phyloP scores from a whole-genome alignment of 2,329 filamentous ascomycete species.

The Chaetothyriales sp. region DNA sequence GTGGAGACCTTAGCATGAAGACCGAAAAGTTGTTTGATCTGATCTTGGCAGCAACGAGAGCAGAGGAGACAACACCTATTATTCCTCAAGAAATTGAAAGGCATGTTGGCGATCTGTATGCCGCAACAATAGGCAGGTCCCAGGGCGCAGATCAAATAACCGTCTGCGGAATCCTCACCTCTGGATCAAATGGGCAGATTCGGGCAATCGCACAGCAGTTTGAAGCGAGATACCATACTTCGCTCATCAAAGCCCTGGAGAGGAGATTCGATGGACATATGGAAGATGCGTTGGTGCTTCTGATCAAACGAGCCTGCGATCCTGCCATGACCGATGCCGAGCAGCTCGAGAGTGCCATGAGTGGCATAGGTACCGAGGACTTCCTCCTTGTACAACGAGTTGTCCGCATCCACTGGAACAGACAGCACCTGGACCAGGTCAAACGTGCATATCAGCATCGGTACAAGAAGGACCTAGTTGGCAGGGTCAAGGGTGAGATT shows the following conservation, averaged over 20 bases:
- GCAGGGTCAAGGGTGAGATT: slow-evolving; percentile 65
- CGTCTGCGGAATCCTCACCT: slow-evolving; percentile 64
- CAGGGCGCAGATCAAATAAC: slow-evolving; percentile 58
- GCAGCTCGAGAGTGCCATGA: slow-evolving; percentile 75
- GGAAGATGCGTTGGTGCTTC: slow-evolving; percentile 65
- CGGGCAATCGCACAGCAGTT: slow-evolving; percentile 67
- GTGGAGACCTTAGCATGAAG: slow-evolving; percentile 67
- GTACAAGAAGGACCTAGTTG: slow-evolving; percentile 51
- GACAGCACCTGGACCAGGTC: slow-evolving; percentile 56
- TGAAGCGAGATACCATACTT: slow-evolving; percentile 52
- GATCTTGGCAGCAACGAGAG: slow-evolving; percentile 56
- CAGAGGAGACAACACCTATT: slow-evolving; percentile 63
- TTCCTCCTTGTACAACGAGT: slow-evolving; percentile 61
- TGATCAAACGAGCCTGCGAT: slow-evolving; percentile 62
- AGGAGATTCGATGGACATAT: slow-evolving; percentile 86
- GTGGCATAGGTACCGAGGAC: slow-evolving; percentile 76
- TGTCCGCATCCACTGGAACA: slow-evolving; percentile 72
- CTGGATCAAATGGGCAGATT: slow-evolving; percentile 66
- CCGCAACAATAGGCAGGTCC: slow-evolving; percentile 55
- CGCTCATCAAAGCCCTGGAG: slow-evolving; percentile 58
- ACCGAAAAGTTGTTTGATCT: slow-evolving; percentile 76
- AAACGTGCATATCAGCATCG: slow-evolving; percentile 61
- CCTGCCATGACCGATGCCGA: slow-evolving; percentile 71
- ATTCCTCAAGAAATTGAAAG: slow-evolving; percentile 57
- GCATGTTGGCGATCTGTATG: slow-evolving; percentile 63